phyloP scores from a whole-genome alignment of 2,329 filamentous ascomycete genomes.

The Penicillium sp. region DNA sequence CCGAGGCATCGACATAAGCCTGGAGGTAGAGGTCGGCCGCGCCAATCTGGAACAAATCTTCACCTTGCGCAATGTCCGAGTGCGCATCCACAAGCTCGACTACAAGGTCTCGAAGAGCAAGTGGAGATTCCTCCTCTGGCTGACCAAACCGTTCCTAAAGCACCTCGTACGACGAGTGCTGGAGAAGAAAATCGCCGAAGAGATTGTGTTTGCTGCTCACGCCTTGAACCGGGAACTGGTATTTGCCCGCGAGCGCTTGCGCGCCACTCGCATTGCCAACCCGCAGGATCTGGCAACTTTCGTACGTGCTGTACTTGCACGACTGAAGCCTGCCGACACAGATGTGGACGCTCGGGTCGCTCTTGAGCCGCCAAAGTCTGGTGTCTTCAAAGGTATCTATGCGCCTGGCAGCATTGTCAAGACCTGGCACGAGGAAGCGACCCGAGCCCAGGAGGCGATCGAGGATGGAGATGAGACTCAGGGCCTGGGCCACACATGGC shows the following conservation, averaged over 20 bases:
- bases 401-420: conserved; percentile 84
- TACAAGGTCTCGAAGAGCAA: conserved; percentile 68
- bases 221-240: conserved; percentile 78
- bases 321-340: conserved; percentile 69
- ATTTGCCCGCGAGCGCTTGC: conserved; percentile 78
- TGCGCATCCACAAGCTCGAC: conserved; percentile 79
- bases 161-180: conserved; percentile 74
- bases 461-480: conserved; percentile 63
- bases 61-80: conserved; percentile 67
- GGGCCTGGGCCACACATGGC: conserved; percentile 57
- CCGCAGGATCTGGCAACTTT: conserved; percentile 78
- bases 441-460: conserved; percentile 65
- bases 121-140: conserved; percentile 72
- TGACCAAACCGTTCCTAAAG: conserved; percentile 77
- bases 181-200: conserved; percentile 69
- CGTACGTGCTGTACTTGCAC: conserved; percentile 71
- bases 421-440: conserved; percentile 79
- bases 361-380: conserved; percentile 56
- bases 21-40: conserved; percentile 78
- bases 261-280: conserved; percentile 77
- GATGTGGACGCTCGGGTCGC: conserved; percentile 72
- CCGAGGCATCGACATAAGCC: conserved; percentile 76
- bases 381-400: conserved; percentile 77
- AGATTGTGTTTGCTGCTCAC: conserved; percentile 66
- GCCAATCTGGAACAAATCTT: conserved; percentile 77